Evolutionary conservation across 495 filamentous ascomycete genomes (phyloP), one percentile per base, ranked within the genome.

Genomic region (Acidomyces sp.): DNA sequence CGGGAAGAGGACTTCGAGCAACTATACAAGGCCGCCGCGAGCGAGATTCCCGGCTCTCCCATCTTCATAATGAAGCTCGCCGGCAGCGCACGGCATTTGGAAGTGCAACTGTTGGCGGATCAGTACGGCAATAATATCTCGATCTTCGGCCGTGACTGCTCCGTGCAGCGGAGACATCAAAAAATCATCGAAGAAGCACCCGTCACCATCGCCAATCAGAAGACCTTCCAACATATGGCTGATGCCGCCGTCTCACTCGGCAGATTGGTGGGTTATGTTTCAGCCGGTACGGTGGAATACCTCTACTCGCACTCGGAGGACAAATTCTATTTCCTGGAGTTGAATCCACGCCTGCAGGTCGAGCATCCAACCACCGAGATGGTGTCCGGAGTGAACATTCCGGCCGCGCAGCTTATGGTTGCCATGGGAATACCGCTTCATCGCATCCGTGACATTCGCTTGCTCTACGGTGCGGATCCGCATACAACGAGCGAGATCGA

Each of bases 51-150:
- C n/a, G 90, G 90, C 28, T 96, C 92, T 19, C 90, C 90, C 21
- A 99, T 99, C 56, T 99, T 99, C 69, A 86, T 99, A 64, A 99
- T 99, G 90, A 95, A 99, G 72, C 71, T 99, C 45, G 90, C 90
- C 18, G 90, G 93, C 37, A 92, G 88, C 59, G 90, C 90, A 30
- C 69, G 90, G 35, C 90, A 99, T 72, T 69, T 99, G 67, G 90
- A 99, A 62, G 90, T 99, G 29, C 90, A 99, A 63, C 65, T 99
- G 53, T 69, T 99, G 26, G 90, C 90, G 37, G 90, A 99, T 67
- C 82, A 99, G 71, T 99, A 99, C 61, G 92, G 92, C 43, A 95
- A 99, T 72, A 96, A 96, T 62, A 94, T 99, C 55, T 99, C 90
- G 3, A 73, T 99, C 17, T 96, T 96, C 53, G 90, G 90, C 49